phyloP scores from a whole-genome alignment of 2,329 filamentous ascomycete genomes.

The Fusarium caatingaense region DNA sequence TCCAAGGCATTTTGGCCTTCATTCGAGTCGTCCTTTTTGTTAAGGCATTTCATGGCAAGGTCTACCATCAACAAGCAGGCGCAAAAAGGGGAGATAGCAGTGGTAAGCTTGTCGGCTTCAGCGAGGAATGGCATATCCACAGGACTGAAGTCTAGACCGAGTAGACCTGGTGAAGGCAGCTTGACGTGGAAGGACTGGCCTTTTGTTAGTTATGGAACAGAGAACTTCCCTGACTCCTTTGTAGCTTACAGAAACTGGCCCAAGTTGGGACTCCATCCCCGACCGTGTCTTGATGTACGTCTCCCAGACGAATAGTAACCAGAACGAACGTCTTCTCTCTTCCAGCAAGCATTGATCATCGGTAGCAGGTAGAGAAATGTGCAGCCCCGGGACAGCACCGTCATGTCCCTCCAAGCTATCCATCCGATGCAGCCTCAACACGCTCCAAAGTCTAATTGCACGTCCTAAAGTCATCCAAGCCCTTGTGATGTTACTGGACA shows the following conservation, averaged over 20 bases:
- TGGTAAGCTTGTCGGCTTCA: too few relatives aligned
- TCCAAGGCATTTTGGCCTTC: background rate
- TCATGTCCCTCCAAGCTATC: accelerated
- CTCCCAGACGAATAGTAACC: background rate
- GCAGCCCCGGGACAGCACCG: background rate
- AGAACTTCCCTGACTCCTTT: too few relatives aligned
- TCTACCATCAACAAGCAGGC: background rate
- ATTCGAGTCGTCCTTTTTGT: accelerated
- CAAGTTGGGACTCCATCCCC: background rate
- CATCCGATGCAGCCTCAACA: background rate
- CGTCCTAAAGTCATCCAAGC: background rate
- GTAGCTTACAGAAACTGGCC: background rate
- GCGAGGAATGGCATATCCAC: background rate
- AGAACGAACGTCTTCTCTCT: background rate
- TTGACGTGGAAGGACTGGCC: background rate
- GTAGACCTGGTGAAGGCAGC: background rate
- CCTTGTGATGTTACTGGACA: background rate
- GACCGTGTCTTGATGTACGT: background rate
- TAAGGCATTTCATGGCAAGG: background rate
- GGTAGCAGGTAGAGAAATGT: accelerated
- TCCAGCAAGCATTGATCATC: accelerated
- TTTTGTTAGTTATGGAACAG: too few relatives aligned
- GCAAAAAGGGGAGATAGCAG: background rate
- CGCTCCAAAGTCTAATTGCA: background rate
- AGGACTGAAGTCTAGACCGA: background rate